Percentiles rank a stretch among this genome's conserved stretches.
Conservation (phyloP, 176 grass and related monocot genomes). For the Dendrocalamus sinicus region DNA sequence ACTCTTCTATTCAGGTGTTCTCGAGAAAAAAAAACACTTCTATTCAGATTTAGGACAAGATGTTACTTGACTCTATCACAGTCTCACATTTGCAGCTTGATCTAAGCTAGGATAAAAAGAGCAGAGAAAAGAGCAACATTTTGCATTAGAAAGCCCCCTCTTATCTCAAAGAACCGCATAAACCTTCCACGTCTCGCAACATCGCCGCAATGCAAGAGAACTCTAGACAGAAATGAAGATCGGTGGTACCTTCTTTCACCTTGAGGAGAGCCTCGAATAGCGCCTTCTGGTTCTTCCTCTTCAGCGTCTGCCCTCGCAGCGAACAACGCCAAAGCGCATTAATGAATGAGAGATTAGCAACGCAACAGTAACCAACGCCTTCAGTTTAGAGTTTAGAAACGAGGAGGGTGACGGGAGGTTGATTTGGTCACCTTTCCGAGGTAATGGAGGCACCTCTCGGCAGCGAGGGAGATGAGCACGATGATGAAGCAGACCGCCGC, state of each 20-base stretch:
- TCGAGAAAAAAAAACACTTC: background rate
- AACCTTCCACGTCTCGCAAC: background rate
- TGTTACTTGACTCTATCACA: background rate
- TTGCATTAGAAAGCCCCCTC: background rate
- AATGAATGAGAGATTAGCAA: background rate
- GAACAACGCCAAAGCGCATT: background rate
- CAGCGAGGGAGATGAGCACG: conserved; percentile 73
- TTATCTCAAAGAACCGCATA: background rate
- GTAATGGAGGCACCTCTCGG: conserved; percentile 79
- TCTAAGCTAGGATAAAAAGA: background rate
- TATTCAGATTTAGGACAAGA: background rate
- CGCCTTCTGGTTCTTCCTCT: conserved; percentile 81
- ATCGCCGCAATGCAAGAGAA: background rate
- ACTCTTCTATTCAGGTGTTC: background rate
- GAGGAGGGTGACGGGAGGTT: background rate
- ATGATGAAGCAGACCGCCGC: conserved; percentile 84
- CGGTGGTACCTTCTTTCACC: conserved; percentile 81
- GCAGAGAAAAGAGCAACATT: background rate
- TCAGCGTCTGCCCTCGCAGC: conserved; percentile 55
- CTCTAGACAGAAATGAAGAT: background rate
- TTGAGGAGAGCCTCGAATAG: conserved; percentile 93
- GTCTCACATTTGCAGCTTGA: background rate
- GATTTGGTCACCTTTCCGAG: conserved; percentile 75
- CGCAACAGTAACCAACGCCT: background rate
- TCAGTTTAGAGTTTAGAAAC: background rate